Base-by-base conservation (phyloP, 2,329 filamentous ascomycete species). In the Blastomyces gilchristii region DNA sequence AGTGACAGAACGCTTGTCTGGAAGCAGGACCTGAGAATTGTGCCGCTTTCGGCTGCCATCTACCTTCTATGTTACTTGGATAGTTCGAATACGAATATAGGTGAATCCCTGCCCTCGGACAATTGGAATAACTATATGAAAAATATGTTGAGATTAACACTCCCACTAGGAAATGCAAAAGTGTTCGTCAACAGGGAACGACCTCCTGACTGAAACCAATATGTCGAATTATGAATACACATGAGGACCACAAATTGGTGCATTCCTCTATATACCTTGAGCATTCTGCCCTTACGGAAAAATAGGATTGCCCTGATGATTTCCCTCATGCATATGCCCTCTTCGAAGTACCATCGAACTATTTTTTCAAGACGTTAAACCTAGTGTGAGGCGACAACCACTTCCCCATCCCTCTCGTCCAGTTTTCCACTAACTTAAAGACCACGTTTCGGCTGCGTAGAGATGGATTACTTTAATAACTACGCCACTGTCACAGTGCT, bases 11-110 rank as follows among this genome's bases (percentile, higher is more conserved):
- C 69, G 8, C 75, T 85, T 7, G 65, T 85, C 31, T 76, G 80
- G 73, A 85, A 83, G 68, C 85, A 87, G 68, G 87, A 89, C 71
- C 64, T 83, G 22, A 80, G 82, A 62, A 86, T 89, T 63, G 76
- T 88, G 16, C 86, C 87, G 1, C 74, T 88, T 16, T 83, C 80
- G n/a, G 83, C 84, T 7, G 76, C 73, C 61, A 86, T 89, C 60
- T 90, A 87, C 71, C 79, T 89, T 56, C 79, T 89, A 28, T 87
- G 84, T 73, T 88, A 86, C 71, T 80, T 89, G 22, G 86, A 89
- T 72, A 79, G 84, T 52, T 82, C 83, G 62, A 89, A 89, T 72
- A 88, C 83, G 62, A 89, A 89, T 72, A 88, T 89, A 63, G 85
- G 85, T 78, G 63, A 57, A 68, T 65, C 39, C 9, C 37, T 34